phyloP scores from a whole-genome alignment of 495 filamentous ascomycete species.

The Cetradonia linearis region DNA sequence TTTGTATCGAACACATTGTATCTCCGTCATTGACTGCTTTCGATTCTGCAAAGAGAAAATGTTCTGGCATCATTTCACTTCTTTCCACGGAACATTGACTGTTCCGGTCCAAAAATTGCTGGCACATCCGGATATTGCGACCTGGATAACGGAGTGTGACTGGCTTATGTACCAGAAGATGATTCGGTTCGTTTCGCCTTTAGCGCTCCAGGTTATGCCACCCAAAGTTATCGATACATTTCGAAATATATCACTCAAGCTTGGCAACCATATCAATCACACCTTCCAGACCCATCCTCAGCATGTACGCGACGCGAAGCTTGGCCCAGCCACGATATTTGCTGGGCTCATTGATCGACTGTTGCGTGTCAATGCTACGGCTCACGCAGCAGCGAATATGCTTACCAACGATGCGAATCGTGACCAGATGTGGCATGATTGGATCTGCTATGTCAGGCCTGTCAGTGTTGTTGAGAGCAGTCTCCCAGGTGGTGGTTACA shows the following conservation, averaged over 20 bases:
- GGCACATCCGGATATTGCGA: constrained; percentile 64
- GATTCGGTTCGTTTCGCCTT: constrained; percentile 74
- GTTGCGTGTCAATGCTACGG: constrained; percentile 81
- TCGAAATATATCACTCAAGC: constrained; percentile 66
- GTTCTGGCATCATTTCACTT: constrained; percentile 88
- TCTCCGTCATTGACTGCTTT: constrained; percentile 86
- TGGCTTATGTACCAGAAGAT: constrained; percentile 93
- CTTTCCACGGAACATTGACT: constrained; percentile 90
- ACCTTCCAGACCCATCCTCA: constrained; percentile 72
- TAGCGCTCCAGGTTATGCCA: constrained; percentile 83
- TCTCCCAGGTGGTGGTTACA: constrained; percentile 33
- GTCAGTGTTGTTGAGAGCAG: constrained; percentile 52
- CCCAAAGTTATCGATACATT: constrained; percentile 73
- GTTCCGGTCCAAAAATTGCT: constrained; percentile 96
- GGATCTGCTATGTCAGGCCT: constrained; percentile 68
- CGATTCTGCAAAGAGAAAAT: constrained; percentile 92
- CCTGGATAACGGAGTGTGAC: constrained; percentile 93
- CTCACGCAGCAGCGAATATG: constrained; percentile 73
- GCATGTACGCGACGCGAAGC: constrained; percentile 76
- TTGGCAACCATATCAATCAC: constrained; percentile 63
- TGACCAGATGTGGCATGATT: constrained; percentile 89
- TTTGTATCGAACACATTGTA: constrained; percentile 87
- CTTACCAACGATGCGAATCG: constrained; percentile 61
- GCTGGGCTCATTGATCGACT: constrained; percentile 73
- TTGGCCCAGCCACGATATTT: constrained; percentile 83